Evolutionary conservation across 371 early-diverging fungal genomes (phyloP), one percentile per base, ranked within the genome.

Genomic region (Lichtheimia ornata): DNA sequence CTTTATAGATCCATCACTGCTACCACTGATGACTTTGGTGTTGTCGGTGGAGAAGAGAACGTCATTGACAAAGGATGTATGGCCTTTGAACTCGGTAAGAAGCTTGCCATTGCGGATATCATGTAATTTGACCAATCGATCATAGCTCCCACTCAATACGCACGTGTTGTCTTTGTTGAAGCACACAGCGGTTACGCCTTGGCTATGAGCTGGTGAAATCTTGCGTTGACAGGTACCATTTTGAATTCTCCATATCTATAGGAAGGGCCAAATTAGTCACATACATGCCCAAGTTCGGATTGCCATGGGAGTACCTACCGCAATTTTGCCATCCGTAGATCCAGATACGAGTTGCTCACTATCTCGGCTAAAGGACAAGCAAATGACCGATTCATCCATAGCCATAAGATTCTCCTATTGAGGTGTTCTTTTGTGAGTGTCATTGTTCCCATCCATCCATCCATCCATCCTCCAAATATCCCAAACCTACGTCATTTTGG

Each of bases 31-130:
- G 0, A 97, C 76, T 2, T 80, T 69, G 1, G 81, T 62, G 64
- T 85, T 85, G 62, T 93, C 93, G 11, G 71, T 50, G 13, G 86
- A 87, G 60, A 87, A 97, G 3, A 84, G 54, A 2, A 86, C 93
- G 17, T 80, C 73, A 71, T 95, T 97, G 44, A 96, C 90, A 63
- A 90, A 94, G 0, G 93, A 91, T 0, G 88, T 78, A 62, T 97
- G 98, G 0, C 98, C 98, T 35, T 89, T 79, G 63, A 94, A 93
- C 66, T 96, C 94, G 54, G 93, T 91, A 6, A 96, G 62, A 69
- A 86, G 81, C 53, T 93, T 94, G 6, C 95, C 96, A 1, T 93
- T 93, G 65, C 92, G 91, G 15, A 96, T 64, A 5, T 95, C 95
- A 67, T 94, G 93, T 12, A 97, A 74, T 84, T 90, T 79, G 15